These are phyloP conservation scores for Ilyonectria destructans DNA, from an alignment of 2,329 filamentous ascomycete genomes.

Conservation along the genomic window DNA sequence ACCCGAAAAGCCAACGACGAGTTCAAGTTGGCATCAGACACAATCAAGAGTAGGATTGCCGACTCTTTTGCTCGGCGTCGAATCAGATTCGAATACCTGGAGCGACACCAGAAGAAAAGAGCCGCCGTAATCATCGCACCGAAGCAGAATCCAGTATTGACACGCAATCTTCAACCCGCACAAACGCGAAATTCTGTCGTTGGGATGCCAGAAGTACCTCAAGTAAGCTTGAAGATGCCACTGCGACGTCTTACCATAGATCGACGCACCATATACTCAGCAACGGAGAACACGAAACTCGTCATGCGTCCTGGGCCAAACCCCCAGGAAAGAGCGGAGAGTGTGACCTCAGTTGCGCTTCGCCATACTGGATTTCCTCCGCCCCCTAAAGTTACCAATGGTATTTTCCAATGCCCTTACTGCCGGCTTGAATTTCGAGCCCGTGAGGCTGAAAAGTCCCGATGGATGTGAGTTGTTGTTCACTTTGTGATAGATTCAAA, in stretches of 20 bases:
- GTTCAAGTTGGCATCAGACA: not conserved
- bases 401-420: not conserved
- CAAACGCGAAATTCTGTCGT: not conserved
- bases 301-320: not conserved
- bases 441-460: not conserved
- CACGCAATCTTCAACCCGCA: not conserved
- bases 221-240: not conserved
- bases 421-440: not conserved
- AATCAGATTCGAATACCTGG: not conserved
- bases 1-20: not conserved
- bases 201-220: not conserved
- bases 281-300: not conserved
- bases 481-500: not conserved
- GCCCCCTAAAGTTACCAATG: not conserved
- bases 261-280: not conserved
- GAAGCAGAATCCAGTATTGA: not conserved
- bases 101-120: not conserved
- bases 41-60: not conserved
- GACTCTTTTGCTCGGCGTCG: not conserved
- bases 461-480: not conserved
- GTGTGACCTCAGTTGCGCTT: not conserved
- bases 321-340: not conserved
- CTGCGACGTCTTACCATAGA: not conserved
- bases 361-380: not conserved
- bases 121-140: not conserved